phyloP scores from a whole-genome alignment of 495 filamentous ascomycete species.

The Hyaloscypha finlandica region DNA sequence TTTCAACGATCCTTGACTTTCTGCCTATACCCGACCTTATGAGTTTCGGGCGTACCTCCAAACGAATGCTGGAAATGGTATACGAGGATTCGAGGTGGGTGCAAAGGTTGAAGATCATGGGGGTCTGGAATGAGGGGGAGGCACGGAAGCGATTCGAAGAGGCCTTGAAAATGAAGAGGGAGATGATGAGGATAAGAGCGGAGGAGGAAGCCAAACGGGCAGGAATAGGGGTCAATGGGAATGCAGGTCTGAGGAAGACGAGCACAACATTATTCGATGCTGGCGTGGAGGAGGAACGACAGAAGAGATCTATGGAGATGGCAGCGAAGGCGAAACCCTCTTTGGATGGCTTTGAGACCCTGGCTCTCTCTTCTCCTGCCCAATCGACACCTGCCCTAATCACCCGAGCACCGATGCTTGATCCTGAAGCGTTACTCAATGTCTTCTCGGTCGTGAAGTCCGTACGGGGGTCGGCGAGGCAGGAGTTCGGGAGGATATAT shows the following conservation, averaged over 20 bases:
- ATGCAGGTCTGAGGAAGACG: slow-evolving; percentile 19
- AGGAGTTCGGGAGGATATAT: slow-evolving; percentile 91
- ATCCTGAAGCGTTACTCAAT: slow-evolving; percentile 61
- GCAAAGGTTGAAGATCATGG: slow-evolving; percentile 77
- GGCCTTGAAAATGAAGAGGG: slow-evolving; percentile 64
- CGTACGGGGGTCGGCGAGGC: slow-evolving; percentile 80
- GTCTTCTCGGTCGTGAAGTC: slow-evolving; percentile 71
- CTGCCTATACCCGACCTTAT: slow-evolving; percentile 82
- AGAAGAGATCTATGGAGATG: slow-evolving; percentile 30
- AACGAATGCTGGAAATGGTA: slow-evolving; percentile 94
- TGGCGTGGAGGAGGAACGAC: slow-evolving; percentile 56
- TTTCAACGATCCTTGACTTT: slow-evolving; percentile 85
- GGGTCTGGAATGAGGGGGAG: slow-evolving; percentile 89
- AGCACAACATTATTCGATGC: slow-evolving; percentile 69
- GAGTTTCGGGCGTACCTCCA: slow-evolving; percentile 83
- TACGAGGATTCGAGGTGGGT: slow-evolving; percentile 99
- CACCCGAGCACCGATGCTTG: slow-evolving; percentile 39
- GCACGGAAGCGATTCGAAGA: slow-evolving; percentile 79
- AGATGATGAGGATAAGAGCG: slow-evolving; percentile 55
- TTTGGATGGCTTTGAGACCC: slow-evolving; percentile 44
- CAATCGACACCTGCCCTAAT: background rate
- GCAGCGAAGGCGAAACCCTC: slow-evolving; percentile 21
- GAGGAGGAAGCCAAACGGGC: slow-evolving; percentile 48
- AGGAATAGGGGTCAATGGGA: slow-evolving; percentile 40
- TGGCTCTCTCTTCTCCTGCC: slow-evolving; percentile 33